Evolutionary conservation across 257 asterid genomes (phyloP).

Genomic region (Prunella vulgaris): DNA sequence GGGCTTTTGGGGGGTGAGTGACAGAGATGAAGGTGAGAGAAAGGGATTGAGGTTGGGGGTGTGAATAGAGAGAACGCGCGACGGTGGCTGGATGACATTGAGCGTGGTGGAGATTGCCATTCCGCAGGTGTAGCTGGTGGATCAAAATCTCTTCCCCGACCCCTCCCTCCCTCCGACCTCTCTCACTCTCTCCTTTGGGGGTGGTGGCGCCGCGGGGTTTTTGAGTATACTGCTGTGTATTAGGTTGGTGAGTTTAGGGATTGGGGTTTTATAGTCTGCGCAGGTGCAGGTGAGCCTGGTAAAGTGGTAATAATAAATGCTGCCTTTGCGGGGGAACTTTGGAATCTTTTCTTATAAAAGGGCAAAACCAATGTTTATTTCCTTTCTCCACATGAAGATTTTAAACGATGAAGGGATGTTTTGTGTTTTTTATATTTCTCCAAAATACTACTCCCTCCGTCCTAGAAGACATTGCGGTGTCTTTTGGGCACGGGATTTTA

Average conservation of each 20-base stretch:
- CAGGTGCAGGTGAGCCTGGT: slow-evolving; percentile 8
- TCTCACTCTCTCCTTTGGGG: not conserved
- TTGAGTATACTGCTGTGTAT: not conserved
- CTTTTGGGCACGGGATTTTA: too few relatives aligned
- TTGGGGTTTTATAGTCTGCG: not conserved
- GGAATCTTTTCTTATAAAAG: too few relatives aligned
- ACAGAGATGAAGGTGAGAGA: slow-evolving; percentile 17
- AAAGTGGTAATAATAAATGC: too few relatives aligned
- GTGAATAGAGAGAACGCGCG: slow-evolving; percentile 21
- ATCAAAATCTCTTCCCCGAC: not conserved
- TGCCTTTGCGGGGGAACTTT: too few relatives aligned
- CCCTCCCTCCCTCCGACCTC: not conserved
- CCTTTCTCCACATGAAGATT: too few relatives aligned
- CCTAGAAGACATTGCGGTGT: too few relatives aligned
- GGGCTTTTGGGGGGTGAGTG: slow-evolving; percentile 12
- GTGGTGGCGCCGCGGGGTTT: not conserved
- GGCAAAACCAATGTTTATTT: too few relatives aligned
- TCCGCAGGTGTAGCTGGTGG: slow-evolving; percentile 17
- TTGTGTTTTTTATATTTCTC: too few relatives aligned
- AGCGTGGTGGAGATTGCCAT: slow-evolving; percentile 34
- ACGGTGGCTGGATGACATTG: slow-evolving; percentile 18
- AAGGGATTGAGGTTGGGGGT: slow-evolving; percentile 10
- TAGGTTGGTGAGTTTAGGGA: slow-evolving; percentile 17
- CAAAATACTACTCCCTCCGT: too few relatives aligned
- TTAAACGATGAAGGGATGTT: too few relatives aligned